Percentiles rank a stretch among this genome's conserved stretches.
These are phyloP conservation scores for Rhizopus microsporus DNA, from an alignment of 371 early-diverging fungal species.

Conservation along the genomic window DNA sequence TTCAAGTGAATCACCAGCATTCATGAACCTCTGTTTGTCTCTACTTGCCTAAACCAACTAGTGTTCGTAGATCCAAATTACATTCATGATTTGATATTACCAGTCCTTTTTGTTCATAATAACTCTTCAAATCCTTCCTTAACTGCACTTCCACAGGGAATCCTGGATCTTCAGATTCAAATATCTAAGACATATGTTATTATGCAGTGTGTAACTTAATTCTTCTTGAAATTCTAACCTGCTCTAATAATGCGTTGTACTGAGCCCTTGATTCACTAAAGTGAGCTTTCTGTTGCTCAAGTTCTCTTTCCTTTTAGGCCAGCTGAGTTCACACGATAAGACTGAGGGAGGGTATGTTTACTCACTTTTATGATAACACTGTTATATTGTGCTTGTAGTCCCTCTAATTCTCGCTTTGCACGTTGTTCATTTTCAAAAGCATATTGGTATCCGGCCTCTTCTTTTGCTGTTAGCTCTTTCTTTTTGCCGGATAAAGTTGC, in stretches of 20 bases:
- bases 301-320: constrained; percentile 9
- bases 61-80: neutral
- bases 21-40: constrained; percentile 30
- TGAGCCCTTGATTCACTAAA: constrained; percentile 13
- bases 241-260: constrained; percentile 19
- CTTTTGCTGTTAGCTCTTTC: constrained; percentile 33
- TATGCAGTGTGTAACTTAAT: no score
- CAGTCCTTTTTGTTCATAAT: constrained; percentile 25
- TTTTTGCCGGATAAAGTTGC: constrained; percentile 46
- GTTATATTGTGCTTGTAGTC: constrained; percentile 8
- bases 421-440: constrained; percentile 48
- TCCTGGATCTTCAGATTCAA: constrained; percentile 18
- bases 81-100: constrained; percentile 14
- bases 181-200: constrained; percentile 23
- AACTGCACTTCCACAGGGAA: constrained; percentile 37
- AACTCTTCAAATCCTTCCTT: constrained; percentile 32
- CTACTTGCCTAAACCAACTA: constrained; percentile 33
- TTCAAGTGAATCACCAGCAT: constrained; percentile 32
- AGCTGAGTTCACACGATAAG: neutral
- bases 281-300: constrained; percentile 16
- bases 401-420: constrained; percentile 34
- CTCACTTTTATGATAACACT: constrained; percentile 4
- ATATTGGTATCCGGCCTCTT: constrained; percentile 41
- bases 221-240: constrained; percentile 12
- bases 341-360: neutral